phyloP scores from a whole-genome alignment of 83 land plant species.

The Isoetes engelmannii region DNA sequence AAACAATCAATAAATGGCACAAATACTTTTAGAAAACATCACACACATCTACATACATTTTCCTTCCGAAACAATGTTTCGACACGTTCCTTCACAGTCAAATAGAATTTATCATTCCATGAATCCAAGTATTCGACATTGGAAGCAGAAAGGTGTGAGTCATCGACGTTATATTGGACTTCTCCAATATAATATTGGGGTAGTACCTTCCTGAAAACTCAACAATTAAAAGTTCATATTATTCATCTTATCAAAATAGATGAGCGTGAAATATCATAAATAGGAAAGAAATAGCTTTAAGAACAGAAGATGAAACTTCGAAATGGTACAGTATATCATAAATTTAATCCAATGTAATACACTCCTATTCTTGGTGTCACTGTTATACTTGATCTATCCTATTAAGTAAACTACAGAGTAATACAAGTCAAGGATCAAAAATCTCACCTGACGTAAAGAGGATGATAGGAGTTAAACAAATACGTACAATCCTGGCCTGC shows the following conservation, averaged over 20 bases:
- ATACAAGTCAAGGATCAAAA: background rate
- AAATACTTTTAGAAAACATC: background rate
- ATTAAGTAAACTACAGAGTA: too few relatives aligned
- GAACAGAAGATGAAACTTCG: too few relatives aligned
- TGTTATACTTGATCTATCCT: too few relatives aligned
- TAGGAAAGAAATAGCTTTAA: too few relatives aligned
- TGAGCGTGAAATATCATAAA: too few relatives aligned
- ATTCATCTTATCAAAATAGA: too few relatives aligned
- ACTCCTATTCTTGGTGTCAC: too few relatives aligned
- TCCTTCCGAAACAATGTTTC: background rate
- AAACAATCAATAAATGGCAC: background rate
- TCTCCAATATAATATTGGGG: background rate
- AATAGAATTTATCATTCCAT: background rate
- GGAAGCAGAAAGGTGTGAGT: background rate
- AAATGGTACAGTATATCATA: too few relatives aligned
- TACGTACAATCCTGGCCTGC: conserved; percentile 8
- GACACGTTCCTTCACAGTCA: background rate
- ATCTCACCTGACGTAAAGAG: conserved; percentile 4
- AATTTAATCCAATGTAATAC: too few relatives aligned
- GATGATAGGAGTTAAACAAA: conserved; percentile 3
- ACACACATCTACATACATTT: background rate
- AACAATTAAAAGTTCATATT: background rate
- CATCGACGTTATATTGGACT: background rate
- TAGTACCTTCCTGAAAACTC: background rate
- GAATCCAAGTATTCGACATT: background rate